A percentile compares a stretch with the other conserved stretches of the same genome.
Evolutionary conservation across 108 stramenopile species (phyloP).

Genomic region (Schizochytrium sp.): DNA sequence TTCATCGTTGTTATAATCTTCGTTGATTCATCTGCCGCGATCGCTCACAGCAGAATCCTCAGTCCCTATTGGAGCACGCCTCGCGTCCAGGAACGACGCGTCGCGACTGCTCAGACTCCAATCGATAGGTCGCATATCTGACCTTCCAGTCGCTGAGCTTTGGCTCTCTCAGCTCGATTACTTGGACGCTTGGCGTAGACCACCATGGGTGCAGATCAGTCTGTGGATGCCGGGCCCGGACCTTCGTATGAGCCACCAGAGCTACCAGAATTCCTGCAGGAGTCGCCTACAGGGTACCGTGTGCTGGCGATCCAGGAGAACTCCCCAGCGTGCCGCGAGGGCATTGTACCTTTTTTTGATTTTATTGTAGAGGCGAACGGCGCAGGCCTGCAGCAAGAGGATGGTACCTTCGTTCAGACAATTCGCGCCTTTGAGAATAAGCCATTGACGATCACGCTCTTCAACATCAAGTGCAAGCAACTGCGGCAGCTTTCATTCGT

Average conservation of each 20-base stretch:
- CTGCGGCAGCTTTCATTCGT: constrained; percentile 82
- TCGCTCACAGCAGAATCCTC: no score
- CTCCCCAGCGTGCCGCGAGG: constrained; percentile 86
- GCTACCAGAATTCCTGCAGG: constrained; percentile 39
- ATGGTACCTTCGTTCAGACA: constrained; percentile 62
- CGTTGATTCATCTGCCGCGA: no score
- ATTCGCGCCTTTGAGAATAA: constrained; percentile 50
- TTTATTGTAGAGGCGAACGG: constrained; percentile 85
- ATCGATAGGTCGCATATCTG: no score
- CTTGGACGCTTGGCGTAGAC: no score
- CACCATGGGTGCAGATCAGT: no score
- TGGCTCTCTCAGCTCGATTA: no score
- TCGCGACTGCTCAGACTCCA: no score
- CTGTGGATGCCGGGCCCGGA: no score
- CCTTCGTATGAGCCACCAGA: neutral
- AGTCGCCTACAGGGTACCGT: constrained; percentile 80
- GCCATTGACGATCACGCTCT: constrained; percentile 74
- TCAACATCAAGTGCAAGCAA: constrained; percentile 86
- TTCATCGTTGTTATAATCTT: no score
- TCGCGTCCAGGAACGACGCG: no score
- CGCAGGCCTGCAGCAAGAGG: constrained; percentile 37
- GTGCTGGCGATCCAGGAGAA: constrained; percentile 94
- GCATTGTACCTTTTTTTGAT: constrained; percentile 94
- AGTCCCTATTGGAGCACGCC: no score
- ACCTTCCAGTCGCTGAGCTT: no score